Conservation (phyloP, 164 flowering plant genomes). For the Pachysandra terminalis region DNA sequence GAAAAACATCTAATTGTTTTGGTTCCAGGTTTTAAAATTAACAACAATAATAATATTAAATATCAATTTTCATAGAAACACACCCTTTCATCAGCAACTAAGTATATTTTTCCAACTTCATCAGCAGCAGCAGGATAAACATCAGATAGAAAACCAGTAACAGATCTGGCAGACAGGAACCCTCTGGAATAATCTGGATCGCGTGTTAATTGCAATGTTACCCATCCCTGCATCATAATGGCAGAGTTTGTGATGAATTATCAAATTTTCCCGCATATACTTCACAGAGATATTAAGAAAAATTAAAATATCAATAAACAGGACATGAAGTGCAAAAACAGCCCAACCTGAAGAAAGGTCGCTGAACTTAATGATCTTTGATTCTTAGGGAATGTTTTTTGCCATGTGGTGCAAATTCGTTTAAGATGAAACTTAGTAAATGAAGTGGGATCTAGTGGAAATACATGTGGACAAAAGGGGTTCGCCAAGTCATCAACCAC, state of each 20-base stretch:
- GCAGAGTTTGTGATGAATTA: background rate
- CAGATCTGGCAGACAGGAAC: conserved; percentile 77
- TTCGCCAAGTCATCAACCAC: too few species aligned
- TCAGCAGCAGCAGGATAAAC: conserved; percentile 87
- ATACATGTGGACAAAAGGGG: too few species aligned
- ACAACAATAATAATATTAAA: background rate
- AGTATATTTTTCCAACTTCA: conserved; percentile 83
- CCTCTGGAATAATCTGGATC: conserved; percentile 58
- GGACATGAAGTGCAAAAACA: background rate
- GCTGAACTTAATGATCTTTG: too few species aligned
- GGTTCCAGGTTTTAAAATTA: too few species aligned
- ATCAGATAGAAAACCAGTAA: conserved; percentile 84
- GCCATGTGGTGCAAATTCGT: too few species aligned
- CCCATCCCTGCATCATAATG: conserved; percentile 66
- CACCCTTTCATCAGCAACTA: conserved; percentile 94
- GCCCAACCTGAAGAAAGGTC: too few species aligned
- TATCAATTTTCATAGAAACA: conserved; percentile 8
- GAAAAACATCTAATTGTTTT: background rate
- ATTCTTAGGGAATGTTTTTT: too few species aligned
- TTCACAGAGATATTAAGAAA: background rate
- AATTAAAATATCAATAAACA: background rate
- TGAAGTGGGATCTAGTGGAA: too few species aligned
- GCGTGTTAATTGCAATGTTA: conserved; percentile 78
- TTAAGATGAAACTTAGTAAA: too few species aligned
- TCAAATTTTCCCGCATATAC: conserved; percentile 1